Evolutionary conservation across 208 protist genomes (phyloP), one percentile per base, ranked within the genome.

Genomic region (Leishmania guyanensis): DNA sequence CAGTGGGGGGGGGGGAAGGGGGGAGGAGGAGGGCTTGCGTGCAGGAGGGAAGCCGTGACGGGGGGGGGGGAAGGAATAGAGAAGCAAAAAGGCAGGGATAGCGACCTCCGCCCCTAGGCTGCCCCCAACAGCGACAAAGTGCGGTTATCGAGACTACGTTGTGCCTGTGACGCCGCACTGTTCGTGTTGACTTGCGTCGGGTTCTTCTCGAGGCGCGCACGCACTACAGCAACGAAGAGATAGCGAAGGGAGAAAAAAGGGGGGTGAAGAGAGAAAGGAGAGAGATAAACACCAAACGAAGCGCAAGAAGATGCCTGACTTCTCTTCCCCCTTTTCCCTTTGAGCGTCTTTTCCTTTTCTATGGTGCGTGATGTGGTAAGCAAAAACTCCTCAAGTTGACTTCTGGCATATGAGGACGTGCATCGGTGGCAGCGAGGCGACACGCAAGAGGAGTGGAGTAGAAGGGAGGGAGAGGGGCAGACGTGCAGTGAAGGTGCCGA

Each of bases 51-150:
- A 39, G 0, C 1, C 1, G 46, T 60, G 17, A n/a, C 26, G 22
- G 8, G 73, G 60, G 54, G 77, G 53, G 36, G 26, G 79, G 16
- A 56, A n/a, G 36, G 39, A 70, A n/a, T 46, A 50, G 36, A 46
- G 70, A 60, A 75, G 62, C 26, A 81, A 75, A 60, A 64, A 81
- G 12, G 50, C 43, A 81, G 64, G 39, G 33, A 43, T 36, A 26
- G 29, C 10, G 56, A 1, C 14, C 33, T 33, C 69, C 26, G 20
- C 39, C 69, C 46, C 39, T 73, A 73, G 10, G 69, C 48, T 51
- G 33, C 46, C 46, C 33, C 8, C 46, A 8, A 16, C 39, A 53
- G 36, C 22, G 53, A 51, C 36, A 70, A 29, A 17, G 46, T 46
- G 17, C 10, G 48, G 48, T 20, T n/a, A 73, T 48, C 66, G 5